phyloP scores from a whole-genome alignment of 2,329 filamentous ascomycete genomes.

The Arthroderma sp. region DNA sequence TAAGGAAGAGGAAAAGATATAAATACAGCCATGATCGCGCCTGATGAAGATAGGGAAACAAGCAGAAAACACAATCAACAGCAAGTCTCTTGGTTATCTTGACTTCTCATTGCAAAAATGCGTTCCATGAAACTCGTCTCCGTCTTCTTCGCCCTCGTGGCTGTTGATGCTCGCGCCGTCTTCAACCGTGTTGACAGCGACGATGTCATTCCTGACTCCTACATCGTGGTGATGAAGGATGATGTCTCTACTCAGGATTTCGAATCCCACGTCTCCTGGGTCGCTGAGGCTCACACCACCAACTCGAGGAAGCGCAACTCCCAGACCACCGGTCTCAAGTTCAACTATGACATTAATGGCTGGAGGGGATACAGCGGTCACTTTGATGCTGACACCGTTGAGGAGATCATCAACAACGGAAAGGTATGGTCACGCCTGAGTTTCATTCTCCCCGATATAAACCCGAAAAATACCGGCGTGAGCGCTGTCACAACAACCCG shows the following conservation, averaged over 20 bases:
- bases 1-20: too few species aligned
- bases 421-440: not conserved
- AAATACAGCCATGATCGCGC: too few species aligned
- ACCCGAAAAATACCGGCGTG: not conserved
- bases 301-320: constrained; percentile 1
- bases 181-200: constrained; percentile 3
- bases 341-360: constrained; percentile 6
- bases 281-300: constrained; percentile 4
- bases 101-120: not conserved
- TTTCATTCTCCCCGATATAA: too few species aligned
- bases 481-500: not conserved
- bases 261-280: constrained; percentile 7
- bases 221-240: constrained; percentile 12
- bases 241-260: constrained; percentile 7
- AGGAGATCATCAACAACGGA: constrained; percentile 6
- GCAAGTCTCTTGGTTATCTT: too few species aligned
- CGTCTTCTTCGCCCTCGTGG: constrained; percentile 6
- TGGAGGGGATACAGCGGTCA: constrained; percentile 8
- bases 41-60: too few species aligned
- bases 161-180: constrained; percentile 7
- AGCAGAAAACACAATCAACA: too few species aligned
- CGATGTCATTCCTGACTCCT: constrained; percentile 9
- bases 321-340: constrained; percentile 4
- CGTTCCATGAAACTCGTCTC: constrained; percentile 9
- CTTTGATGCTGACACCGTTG: constrained; percentile 8